Percentiles rank a stretch among this genome's conserved stretches.
These are phyloP conservation scores for Bromus sterilis DNA, from an alignment of 176 grass and related monocot genomes.

Conservation along the genomic window DNA sequence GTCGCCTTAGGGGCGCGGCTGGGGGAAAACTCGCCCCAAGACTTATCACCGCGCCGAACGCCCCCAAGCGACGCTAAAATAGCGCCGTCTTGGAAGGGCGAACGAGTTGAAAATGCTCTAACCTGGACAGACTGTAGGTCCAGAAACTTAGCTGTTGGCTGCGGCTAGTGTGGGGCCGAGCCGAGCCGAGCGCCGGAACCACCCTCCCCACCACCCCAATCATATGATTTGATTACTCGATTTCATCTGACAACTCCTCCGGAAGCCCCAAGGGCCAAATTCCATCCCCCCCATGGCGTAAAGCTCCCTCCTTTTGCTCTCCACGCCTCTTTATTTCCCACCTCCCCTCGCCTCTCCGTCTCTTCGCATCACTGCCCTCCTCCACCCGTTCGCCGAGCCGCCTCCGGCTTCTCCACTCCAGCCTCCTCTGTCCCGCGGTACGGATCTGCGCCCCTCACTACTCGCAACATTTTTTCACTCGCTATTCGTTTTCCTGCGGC, in stretches of 20 bases:
- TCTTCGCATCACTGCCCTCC: conserved; percentile 8
- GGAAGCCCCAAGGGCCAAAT: conserved; percentile 38
- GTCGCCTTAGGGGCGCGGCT: too few species aligned
- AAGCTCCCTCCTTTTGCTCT: conserved; percentile 25
- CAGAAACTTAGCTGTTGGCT: background rate
- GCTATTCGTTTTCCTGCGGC: background rate
- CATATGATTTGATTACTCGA: background rate
- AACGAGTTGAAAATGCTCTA: too few species aligned
- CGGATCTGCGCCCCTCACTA: background rate
- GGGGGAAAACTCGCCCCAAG: too few species aligned
- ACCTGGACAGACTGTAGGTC: too few species aligned
- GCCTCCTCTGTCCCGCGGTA: background rate
- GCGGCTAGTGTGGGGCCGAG: background rate
- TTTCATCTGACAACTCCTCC: conserved; percentile 12
- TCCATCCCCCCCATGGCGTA: conserved; percentile 29
- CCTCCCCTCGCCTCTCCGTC: conserved; percentile 15
- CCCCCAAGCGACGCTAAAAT: too few species aligned
- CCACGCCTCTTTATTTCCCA: conserved; percentile 35
- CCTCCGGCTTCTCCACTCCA: conserved; percentile 18
- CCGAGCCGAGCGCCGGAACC: background rate
- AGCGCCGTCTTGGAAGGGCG: too few species aligned
- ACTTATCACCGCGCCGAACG: too few species aligned
- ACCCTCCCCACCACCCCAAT: too few species aligned
- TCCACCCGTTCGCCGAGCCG: conserved; percentile 37
- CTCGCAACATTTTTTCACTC: background rate